phyloP scores from a whole-genome alignment of 208 protist species.

The Crithidia mellificae region DNA sequence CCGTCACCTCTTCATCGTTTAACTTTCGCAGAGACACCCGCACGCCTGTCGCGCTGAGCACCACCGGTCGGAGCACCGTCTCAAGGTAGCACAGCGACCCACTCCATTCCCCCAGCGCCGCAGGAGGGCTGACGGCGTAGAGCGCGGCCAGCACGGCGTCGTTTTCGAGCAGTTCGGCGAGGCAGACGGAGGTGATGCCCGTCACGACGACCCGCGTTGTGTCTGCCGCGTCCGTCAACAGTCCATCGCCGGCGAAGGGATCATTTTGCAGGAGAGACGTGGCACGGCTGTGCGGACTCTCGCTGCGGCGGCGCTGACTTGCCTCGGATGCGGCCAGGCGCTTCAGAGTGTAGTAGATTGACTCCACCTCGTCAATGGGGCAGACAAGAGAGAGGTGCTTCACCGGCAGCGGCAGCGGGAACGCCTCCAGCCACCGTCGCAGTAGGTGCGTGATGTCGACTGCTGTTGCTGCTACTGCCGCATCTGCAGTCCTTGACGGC shows the following conservation, averaged over 20 bases:
- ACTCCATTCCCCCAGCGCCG: conserved; percentile 25
- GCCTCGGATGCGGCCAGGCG: conserved; percentile 33
- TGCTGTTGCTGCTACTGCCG: not conserved
- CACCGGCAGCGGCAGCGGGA: conserved; percentile 19
- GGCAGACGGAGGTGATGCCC: conserved; percentile 30
- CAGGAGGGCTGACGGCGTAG: conserved; percentile 23
- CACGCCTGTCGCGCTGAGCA: conserved; percentile 29
- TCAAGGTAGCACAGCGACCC: conserved; percentile 24
- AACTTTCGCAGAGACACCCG: conserved; percentile 29
- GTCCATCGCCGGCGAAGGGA: not conserved
- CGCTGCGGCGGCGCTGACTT: conserved; percentile 12
- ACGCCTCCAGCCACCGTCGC: conserved; percentile 28
- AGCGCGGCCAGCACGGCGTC: conserved; percentile 21
- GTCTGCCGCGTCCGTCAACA: not conserved
- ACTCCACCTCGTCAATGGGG: conserved; percentile 25
- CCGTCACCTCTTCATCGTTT: not conserved
- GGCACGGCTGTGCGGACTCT: conserved; percentile 7
- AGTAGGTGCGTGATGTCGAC: conserved; percentile 20
- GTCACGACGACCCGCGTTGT: conserved; percentile 9
- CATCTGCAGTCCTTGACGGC: not conserved
- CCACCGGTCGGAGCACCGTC: conserved; percentile 20
- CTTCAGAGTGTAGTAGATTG: conserved; percentile 39
- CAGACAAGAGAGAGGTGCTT: conserved; percentile 23
- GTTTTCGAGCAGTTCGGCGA: conserved; percentile 32
- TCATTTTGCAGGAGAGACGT: not conserved